These are phyloP conservation scores for Candida incommunis DNA, from an alignment of 805 yeast species.

Conservation along the genomic window DNA sequence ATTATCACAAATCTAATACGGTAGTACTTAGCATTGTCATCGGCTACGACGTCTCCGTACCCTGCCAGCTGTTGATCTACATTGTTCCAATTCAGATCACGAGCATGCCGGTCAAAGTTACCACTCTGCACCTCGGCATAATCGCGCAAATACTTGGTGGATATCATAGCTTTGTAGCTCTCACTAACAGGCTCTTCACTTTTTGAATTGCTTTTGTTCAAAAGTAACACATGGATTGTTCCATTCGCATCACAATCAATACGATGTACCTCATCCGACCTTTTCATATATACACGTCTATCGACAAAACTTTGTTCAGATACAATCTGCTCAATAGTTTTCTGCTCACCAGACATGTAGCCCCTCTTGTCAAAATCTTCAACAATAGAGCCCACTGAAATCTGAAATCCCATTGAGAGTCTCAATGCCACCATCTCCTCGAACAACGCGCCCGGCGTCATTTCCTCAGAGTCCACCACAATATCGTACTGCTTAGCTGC, in stretches of 20 bases:
- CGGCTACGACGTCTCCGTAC: slow-evolving; percentile 52
- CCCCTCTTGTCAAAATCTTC: slow-evolving; percentile 46
- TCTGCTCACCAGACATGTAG: slow-evolving; percentile 40
- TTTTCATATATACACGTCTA: slow-evolving; percentile 54
- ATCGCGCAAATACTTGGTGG: slow-evolving; percentile 64
- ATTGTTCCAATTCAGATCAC: slow-evolving; percentile 68
- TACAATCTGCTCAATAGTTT: slow-evolving; percentile 41
- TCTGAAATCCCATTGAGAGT: slow-evolving; percentile 77
- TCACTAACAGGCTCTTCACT: slow-evolving; percentile 20
- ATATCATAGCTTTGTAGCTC: slow-evolving; percentile 38
- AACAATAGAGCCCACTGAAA: slow-evolving; percentile 62
- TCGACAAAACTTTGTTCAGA: slow-evolving; percentile 37
- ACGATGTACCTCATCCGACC: slow-evolving; percentile 78
- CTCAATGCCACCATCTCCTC: slow-evolving; percentile 80
- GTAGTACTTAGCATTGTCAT: slow-evolving; percentile 36
- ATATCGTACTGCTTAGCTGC: slow-evolving; percentile 68
- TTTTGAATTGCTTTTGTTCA: slow-evolving; percentile 18
- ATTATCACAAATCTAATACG: slow-evolving; percentile 73
- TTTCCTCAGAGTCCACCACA: slow-evolving; percentile 39
- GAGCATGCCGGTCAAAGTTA: slow-evolving; percentile 30
- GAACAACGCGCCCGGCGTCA: slow-evolving; percentile 47
- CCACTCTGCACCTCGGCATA: slow-evolving; percentile 47
- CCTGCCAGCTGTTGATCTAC: slow-evolving; percentile 90
- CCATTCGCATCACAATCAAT: slow-evolving; percentile 61
- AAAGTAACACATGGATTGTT: slow-evolving; percentile 49